Base-by-base conservation (phyloP, 495 filamentous ascomycete genomes). In the Clohesyomyces aquaticus region DNA sequence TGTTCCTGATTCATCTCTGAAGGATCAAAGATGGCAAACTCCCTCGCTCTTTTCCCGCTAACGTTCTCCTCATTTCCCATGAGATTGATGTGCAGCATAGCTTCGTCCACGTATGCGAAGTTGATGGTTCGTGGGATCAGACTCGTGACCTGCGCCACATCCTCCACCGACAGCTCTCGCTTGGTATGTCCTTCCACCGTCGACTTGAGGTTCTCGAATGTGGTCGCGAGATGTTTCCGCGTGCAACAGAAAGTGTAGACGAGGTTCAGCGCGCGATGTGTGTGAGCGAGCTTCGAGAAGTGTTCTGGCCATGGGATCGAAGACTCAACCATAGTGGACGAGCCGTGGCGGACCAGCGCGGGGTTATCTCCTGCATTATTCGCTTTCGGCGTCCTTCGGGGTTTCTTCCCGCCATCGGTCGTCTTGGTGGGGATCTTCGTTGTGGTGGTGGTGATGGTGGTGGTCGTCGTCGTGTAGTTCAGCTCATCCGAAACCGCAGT, bases 201-300 rank as follows among this genome's bases (percentile, higher is more conserved):
- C 0, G 85, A 80, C 64, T 87, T 90, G 53, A 98, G 88, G 42
- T 86, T 96, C 22, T 93, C 87, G 69, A 96, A 92, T 0, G 95
- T 96, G 0, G 94, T 97, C 0, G 87, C 87, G 8, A 98, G 78
- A 63, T 96, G 91, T 72, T 95, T 96, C 9, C 95, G 87, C 8
- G 93, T 93, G 71, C 86, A 93, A 74, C 89, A 92, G 75, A 98
- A 98, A 0, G 94, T 98, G 70, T 90, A 96, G 6, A 97, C 91
- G 3, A 97, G 75, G 69, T 96, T 98, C 57, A 98, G 76, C 6
- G 95, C 93, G 55, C 87, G 82, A 72, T 96, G 88, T 0, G 86
- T 89, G 70, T 89, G 86, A 4, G 87, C 84, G 8, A 98, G 82
- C 41, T 78, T 77, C 45, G 83, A 86, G 73, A 98, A 90, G 55